These are phyloP conservation scores for Spergularia azorica DNA, from an alignment of 179 eudicot species.

Conservation along the genomic window DNA sequence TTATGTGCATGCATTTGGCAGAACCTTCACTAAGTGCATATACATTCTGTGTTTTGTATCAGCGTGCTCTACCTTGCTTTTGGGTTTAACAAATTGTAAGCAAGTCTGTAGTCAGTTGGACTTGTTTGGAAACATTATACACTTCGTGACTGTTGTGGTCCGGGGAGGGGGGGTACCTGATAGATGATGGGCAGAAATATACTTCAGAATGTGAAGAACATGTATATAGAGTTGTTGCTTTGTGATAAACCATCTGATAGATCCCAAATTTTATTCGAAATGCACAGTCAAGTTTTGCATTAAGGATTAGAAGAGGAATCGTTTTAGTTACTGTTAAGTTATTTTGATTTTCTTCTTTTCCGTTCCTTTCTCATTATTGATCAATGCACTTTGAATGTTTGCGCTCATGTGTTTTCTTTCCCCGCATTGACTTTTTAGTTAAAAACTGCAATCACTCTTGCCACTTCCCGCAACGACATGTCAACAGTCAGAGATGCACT, in stretches of 20 bases:
- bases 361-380: conserved; percentile 4
- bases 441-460: conserved; percentile 91
- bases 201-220: not conserved
- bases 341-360: not conserved
- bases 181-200: not conserved
- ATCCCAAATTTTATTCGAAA: not conserved
- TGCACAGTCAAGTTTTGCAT: not conserved
- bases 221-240: not conserved
- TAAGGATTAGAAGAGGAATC: not conserved
- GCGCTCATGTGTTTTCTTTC: not conserved
- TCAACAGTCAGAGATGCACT: conserved; percentile 92
- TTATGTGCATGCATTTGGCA: not conserved
- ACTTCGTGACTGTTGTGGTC: no score
- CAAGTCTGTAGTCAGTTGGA: no score
- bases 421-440: conserved; percentile 43
- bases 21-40: not conserved
- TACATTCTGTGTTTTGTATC: not conserved
- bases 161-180: no score
- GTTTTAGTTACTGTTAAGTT: conserved; percentile 1
- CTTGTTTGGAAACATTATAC: no score
- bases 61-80: not conserved
- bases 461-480: conserved; percentile 89
- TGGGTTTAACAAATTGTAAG: not conserved
- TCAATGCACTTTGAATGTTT: not conserved
- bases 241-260: not conserved